Conservation (phyloP, 805 yeast genomes). For the Kuraishia piskuri region DNA sequence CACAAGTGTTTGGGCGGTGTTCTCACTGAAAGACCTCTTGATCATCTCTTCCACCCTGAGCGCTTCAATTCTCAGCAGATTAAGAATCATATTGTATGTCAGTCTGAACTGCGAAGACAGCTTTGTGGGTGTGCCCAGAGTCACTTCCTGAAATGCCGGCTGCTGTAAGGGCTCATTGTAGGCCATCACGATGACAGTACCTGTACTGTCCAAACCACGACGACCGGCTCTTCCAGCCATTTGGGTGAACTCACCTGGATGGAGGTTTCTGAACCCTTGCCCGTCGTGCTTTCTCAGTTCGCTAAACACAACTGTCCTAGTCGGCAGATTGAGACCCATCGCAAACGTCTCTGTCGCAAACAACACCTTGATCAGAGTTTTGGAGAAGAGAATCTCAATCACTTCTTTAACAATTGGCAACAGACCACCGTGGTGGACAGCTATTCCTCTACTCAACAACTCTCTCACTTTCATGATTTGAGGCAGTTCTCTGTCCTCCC, state of each 20-base stretch:
- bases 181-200: constrained; percentile 91
- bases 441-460: constrained; percentile 82
- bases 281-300: constrained; percentile 90
- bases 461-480: constrained; percentile 82
- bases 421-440: constrained; percentile 92
- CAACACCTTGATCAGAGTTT: constrained; percentile 76
- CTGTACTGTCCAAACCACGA: constrained; percentile 88
- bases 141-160: constrained; percentile 64
- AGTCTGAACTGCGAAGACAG: constrained; percentile 86
- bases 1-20: constrained; percentile 70
- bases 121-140: constrained; percentile 85
- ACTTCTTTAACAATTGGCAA: constrained; percentile 90
- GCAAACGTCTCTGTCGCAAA: constrained; percentile 99
- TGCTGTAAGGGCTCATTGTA: constrained; percentile 55
- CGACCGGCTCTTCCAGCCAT: constrained; percentile 99
- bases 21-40: constrained; percentile 90
- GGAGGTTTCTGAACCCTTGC: constrained; percentile 63
- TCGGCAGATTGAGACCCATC: constrained; percentile 95
- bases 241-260: constrained; percentile 97
- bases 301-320: constrained; percentile 90
- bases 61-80: constrained; percentile 87
- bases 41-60: constrained; percentile 97
- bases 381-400: constrained; percentile 86
- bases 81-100: constrained; percentile 93
- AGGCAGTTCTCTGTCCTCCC: constrained; percentile 83